A percentile compares a stretch with the other conserved stretches of the same genome.
Conservation (phyloP, 495 filamentous ascomycete species). For the Xeromyces bisporus region DNA sequence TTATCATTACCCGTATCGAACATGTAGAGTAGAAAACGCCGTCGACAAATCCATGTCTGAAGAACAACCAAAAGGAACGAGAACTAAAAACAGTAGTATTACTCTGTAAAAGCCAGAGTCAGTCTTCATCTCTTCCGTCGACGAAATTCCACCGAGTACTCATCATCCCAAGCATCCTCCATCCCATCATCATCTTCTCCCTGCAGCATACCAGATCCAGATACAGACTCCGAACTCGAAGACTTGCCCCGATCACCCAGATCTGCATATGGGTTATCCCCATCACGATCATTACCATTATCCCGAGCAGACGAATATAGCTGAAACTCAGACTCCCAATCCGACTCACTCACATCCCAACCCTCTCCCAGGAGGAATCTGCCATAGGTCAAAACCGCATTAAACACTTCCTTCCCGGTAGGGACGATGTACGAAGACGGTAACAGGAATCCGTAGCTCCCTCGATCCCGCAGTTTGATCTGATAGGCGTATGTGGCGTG, state of each 20-base stretch:
- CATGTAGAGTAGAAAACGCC: too few relatives aligned
- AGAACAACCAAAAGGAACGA: too few relatives aligned
- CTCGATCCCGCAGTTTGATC: conserved; percentile 87
- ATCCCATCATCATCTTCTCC: not conserved
- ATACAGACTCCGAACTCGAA: conserved; percentile 1
- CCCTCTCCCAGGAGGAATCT: conserved; percentile 44
- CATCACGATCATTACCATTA: not conserved
- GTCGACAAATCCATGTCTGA: too few relatives aligned
- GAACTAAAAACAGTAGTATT: too few relatives aligned
- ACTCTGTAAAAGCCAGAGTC: too few relatives aligned
- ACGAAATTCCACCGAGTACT: conserved; percentile 1
- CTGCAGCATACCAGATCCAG: conserved; percentile 1
- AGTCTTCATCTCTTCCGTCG: conserved; percentile 1
- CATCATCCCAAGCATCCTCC: not conserved
- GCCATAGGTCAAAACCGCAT: conserved; percentile 65
- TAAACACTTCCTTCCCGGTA: conserved; percentile 71
- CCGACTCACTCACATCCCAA: conserved; percentile 9
- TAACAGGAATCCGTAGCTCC: conserved; percentile 85
- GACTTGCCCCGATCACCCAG: too few relatives aligned
- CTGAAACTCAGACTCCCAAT: conserved; percentile 4
- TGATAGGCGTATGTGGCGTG: conserved; percentile 76
- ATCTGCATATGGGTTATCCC: not conserved
- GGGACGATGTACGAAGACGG: conserved; percentile 79
- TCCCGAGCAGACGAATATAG: not conserved
- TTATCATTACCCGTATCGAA: too few relatives aligned